phyloP scores from a whole-genome alignment of 768 basidiomycete genomes.

The Sarcodon sp. region DNA sequence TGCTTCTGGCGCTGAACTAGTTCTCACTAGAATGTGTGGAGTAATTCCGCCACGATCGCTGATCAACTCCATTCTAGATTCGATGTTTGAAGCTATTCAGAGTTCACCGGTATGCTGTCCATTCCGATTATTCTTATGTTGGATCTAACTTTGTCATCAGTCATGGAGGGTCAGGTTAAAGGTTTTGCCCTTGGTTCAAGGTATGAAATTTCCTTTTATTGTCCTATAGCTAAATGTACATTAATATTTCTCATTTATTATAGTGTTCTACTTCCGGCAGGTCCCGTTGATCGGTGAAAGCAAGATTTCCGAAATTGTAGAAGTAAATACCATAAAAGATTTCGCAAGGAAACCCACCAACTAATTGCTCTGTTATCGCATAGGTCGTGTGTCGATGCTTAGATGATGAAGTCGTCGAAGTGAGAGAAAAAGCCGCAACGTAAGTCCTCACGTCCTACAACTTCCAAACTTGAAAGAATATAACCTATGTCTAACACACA shows the following conservation, averaged over 20 bases:
- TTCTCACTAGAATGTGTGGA: constrained; percentile 78
- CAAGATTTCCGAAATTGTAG: constrained; percentile 69
- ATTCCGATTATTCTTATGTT: background rate
- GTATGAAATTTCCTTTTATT: constrained; percentile 17
- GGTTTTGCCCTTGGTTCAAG: constrained; percentile 75
- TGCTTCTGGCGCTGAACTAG: constrained; percentile 43
- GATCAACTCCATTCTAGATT: constrained; percentile 54
- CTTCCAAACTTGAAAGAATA: too few relatives aligned
- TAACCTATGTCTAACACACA: background rate
- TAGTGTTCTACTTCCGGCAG: constrained; percentile 54
- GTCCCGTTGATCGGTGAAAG: constrained; percentile 67
- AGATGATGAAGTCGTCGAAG: constrained; percentile 81
- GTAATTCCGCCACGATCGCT: constrained; percentile 65
- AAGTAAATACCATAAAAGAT: constrained; percentile 28
- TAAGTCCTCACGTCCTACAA: too few relatives aligned
- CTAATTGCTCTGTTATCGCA: constrained; percentile 1
- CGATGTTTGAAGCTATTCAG: constrained; percentile 67
- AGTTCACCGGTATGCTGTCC: constrained; percentile 47
- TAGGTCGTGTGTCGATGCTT: constrained; percentile 72
- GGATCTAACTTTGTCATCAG: constrained; percentile 21
- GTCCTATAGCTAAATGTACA: background rate
- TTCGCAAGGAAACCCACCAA: too few relatives aligned
- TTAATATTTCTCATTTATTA: background rate
- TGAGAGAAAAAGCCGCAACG: constrained; percentile 82
- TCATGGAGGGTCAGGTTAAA: constrained; percentile 86